Conservation (phyloP, 73 alveolate genomes). For the Breviolum minutum region DNA sequence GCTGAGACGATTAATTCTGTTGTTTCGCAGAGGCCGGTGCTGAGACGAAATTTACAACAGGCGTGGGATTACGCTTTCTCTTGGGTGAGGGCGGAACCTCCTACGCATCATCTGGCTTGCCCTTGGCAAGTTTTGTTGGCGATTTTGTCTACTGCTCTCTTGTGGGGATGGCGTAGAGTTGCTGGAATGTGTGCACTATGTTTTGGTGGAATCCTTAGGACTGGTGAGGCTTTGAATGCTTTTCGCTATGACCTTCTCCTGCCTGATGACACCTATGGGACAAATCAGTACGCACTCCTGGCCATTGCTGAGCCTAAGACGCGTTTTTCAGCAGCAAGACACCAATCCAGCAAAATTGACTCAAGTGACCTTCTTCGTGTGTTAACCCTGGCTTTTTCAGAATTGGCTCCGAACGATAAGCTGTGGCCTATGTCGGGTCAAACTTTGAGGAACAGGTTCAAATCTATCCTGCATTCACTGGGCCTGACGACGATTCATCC, state of each 20-base stretch:
- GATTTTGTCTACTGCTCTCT: background rate
- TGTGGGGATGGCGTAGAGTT: background rate
- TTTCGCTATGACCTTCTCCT: background rate
- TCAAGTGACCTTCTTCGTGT: background rate
- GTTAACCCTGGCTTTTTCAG: background rate
- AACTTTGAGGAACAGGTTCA: no score
- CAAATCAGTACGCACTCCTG: background rate
- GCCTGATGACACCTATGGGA: background rate
- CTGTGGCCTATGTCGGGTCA: background rate
- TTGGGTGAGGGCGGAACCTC: background rate
- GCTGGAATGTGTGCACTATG: background rate
- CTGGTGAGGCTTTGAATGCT: background rate
- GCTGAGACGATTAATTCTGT: no score
- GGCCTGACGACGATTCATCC: no score
- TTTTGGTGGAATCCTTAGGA: background rate
- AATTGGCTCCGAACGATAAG: no score
- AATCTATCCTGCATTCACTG: no score
- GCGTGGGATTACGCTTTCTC: background rate
- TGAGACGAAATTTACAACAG: background rate
- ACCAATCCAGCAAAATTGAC: background rate
- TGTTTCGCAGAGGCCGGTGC: no score
- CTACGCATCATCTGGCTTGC: background rate
- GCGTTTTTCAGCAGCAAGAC: background rate
- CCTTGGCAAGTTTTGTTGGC: background rate
- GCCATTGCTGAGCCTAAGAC: background rate